Evolutionary conservation across 257 asterid species (phyloP), one percentile per base, ranked within the genome.

Genomic region (Lycium ferocissimum): DNA sequence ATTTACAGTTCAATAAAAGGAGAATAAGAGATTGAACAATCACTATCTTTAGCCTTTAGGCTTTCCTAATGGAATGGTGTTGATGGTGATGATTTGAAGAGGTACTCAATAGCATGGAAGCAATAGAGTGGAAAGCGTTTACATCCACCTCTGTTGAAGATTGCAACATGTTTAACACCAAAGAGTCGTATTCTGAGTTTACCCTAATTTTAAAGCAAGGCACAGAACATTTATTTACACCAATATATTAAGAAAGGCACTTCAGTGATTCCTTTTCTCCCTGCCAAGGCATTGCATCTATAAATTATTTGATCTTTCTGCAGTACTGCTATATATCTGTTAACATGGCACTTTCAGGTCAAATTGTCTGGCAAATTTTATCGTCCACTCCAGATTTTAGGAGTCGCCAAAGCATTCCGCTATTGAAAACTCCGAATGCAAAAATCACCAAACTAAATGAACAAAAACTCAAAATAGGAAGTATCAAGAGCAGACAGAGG

Each of bases 321-420:
- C n/a, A 49, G 47, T 0, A 2, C 3, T 75, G 40, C 20, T 6
- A 40, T 40, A 40, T 40, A 75, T 49, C n/a, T 3, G 6, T 81
- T 14, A 63, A 13, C 47, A 61, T 84, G 73, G 84, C 88, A 76
- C 76, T 85, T 43, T 73, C 71, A 87, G 73, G 61, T 69, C 66
- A 66, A 62, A 49, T 58, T 37, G 37, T 18, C 9, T 79, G 82
- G 65, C 85, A 59, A 75, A 71, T 71, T 2, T 35, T 79, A 38
- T 33, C 11, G 75, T 65, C 81, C 61, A 85, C n/a, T 7, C 58
- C 40, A 73, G 54, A 58, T 73, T 9, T 69, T 70, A 85, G 76
- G 17, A 81, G 22, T 51, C 22, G 81, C 69, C 47, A 66, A 59
- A 5, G 26, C n/a, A 35, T 53, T 66, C 47, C 65, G 40, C 82